phyloP scores from a whole-genome alignment of 208 protist genomes.

The Jaenimonas drosophilae region DNA sequence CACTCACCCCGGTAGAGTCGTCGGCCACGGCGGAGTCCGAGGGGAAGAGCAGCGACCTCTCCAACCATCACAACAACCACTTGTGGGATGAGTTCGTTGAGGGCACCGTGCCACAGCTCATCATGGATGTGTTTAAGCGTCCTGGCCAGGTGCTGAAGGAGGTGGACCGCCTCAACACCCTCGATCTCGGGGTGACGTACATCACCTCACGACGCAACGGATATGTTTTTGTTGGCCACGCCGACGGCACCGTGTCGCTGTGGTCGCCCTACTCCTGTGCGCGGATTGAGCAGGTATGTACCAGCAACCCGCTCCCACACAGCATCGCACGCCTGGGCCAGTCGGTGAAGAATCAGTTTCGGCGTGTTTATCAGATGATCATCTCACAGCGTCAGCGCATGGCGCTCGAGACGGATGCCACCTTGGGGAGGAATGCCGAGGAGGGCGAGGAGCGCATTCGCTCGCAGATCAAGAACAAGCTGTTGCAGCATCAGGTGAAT shows the following conservation, averaged over 20 bases:
- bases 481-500: slow-evolving; percentile 21
- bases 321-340: slow-evolving; percentile 26
- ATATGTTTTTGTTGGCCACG: slow-evolving; percentile 48
- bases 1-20: too few relatives aligned
- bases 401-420: slow-evolving; percentile 13
- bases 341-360: slow-evolving; percentile 38
- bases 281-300: slow-evolving; percentile 49
- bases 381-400: slow-evolving; percentile 24
- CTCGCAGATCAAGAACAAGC: slow-evolving; percentile 21
- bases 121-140: slow-evolving; percentile 28
- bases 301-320: slow-evolving; percentile 22
- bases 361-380: slow-evolving; percentile 17
- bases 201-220: slow-evolving; percentile 59
- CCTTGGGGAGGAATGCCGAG: slow-evolving; percentile 6
- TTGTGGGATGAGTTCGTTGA: slow-evolving; percentile 62
- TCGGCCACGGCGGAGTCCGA: neutral
- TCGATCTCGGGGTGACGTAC: slow-evolving; percentile 22
- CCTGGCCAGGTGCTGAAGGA: slow-evolving; percentile 24
- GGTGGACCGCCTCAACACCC: slow-evolving; percentile 15
- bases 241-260: slow-evolving; percentile 49
- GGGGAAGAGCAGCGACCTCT: slow-evolving; percentile 3
- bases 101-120: slow-evolving; percentile 27
- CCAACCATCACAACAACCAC: slow-evolving; percentile 3
- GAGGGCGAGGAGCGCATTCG: slow-evolving; percentile 21
- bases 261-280: slow-evolving; percentile 64